Evolutionary conservation across 257 asterid genomes (phyloP), one percentile per base, ranked within the genome.

Genomic region (Pogostemon cablin): DNA sequence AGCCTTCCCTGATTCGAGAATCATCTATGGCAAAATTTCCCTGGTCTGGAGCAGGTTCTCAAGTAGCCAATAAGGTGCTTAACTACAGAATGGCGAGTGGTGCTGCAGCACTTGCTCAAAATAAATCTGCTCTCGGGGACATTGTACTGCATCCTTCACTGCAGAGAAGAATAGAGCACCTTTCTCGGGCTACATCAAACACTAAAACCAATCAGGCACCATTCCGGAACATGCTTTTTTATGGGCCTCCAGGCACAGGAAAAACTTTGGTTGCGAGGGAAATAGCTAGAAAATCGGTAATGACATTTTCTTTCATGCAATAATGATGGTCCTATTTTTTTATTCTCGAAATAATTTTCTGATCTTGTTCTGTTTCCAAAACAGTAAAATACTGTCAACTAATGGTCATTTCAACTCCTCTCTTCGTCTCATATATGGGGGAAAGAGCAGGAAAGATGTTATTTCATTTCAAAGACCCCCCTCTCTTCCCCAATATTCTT

Each of bases 191-290:
- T 77, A 95, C 99, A 10, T 86, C 98, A 43, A 95, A 95, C 86
- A 95, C 99, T 43, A 95, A 95, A 78, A 75, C 78, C 75, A 95
- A 95, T 77, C 89, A 86, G 89, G 99, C 99, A 58, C 98, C 99
- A 7, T 95, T 95, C 52, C 88, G 99, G 67, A 95, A 95, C 82
- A 89, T 95, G 98, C 95, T 95, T 62, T 95, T 95, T 75, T 91
- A 91, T 75, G 99, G 99, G 25, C 96, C 95, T 77, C 99, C 99
- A 66, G 99, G 99, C 68, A 95, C 99, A 5, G 99, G 99, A 35
- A 95, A 95, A 86, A 95, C 99, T 54, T 89, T 95, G 97, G 99
- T 95, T 62, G 99, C 99, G 11, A 86, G 92, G 85, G 97, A 91
- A 80, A 95, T 95, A 15, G 98, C 99, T 52, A 86, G 93, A 85